These are phyloP conservation scores for Fusarium goolgardi DNA, from an alignment of 2,329 filamentous ascomycete species.

Conservation along the genomic window DNA sequence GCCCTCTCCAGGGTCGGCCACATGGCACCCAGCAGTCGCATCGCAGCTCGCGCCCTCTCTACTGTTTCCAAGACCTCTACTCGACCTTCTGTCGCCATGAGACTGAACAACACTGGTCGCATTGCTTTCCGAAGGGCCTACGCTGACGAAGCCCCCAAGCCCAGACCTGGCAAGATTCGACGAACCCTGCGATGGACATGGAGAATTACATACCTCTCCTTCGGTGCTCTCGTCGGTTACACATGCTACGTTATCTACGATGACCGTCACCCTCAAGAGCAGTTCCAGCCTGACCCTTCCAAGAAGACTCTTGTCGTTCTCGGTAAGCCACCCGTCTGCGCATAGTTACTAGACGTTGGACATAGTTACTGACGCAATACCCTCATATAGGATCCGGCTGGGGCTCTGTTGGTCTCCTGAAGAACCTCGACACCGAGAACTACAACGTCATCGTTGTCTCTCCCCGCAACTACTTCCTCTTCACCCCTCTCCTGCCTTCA, in stretches of 20 bases:
- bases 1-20: slow-evolving; percentile 50
- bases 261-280: slow-evolving; percentile 82
- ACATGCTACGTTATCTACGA: slow-evolving; percentile 85
- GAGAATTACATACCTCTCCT: slow-evolving; percentile 82
- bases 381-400: slow-evolving; percentile 82
- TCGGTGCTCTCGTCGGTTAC: slow-evolving; percentile 75
- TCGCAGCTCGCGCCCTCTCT: slow-evolving; percentile 52
- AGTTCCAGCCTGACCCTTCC: slow-evolving; percentile 79
- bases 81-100: slow-evolving; percentile 51
- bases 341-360: slow-evolving; percentile 19
- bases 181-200: slow-evolving; percentile 81
- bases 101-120: slow-evolving; percentile 52
- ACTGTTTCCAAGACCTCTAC: slow-evolving; percentile 47
- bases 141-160: slow-evolving; percentile 63
- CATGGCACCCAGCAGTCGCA: slow-evolving; percentile 47
- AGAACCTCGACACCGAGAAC: slow-evolving; percentile 98
- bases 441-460: slow-evolving; percentile 99
- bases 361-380: slow-evolving; percentile 42
- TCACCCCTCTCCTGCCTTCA: slow-evolving; percentile 95
- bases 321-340: slow-evolving; percentile 66
- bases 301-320: slow-evolving; percentile 99
- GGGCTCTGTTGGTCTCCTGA: slow-evolving; percentile 94
- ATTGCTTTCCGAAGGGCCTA: slow-evolving; percentile 59
- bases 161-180: slow-evolving; percentile 70
- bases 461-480: slow-evolving; percentile 99